phyloP scores from a whole-genome alignment of 495 filamentous ascomycete genomes.

The Mytilinidion resinicola region DNA sequence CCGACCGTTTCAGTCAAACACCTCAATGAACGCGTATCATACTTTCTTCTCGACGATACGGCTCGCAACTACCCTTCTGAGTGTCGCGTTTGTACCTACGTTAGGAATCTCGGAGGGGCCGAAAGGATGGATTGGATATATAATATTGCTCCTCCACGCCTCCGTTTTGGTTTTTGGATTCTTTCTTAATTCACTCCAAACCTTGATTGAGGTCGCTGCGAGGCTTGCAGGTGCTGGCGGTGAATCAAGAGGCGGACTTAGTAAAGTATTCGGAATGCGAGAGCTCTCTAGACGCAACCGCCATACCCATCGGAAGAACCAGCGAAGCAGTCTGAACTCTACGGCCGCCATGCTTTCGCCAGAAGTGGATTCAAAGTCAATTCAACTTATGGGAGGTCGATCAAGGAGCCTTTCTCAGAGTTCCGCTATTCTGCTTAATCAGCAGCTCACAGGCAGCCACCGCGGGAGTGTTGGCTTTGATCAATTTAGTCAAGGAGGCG shows the following conservation, averaged over 20 bases:
- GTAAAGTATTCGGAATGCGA: constrained; percentile 83
- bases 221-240: constrained; percentile 74
- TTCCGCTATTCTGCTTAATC: constrained; percentile 64
- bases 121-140: constrained; percentile 92
- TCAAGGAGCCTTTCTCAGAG: constrained; percentile 79
- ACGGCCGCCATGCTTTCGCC: constrained; percentile 70
- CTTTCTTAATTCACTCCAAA: constrained; percentile 86
- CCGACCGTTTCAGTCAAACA: constrained; percentile 79
- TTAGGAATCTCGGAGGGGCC: constrained; percentile 67
- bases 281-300: constrained; percentile 75
- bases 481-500: constrained; percentile 27
- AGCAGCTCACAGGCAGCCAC: constrained; percentile 35
- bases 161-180: constrained; percentile 88
- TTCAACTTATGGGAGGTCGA: constrained; percentile 59
- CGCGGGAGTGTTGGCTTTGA: constrained; percentile 28
- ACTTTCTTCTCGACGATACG: constrained; percentile 73
- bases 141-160: constrained; percentile 79
- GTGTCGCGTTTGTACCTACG: constrained; percentile 79
- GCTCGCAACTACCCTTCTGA: constrained; percentile 72
- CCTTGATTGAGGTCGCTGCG: constrained; percentile 77
- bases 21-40: constrained; percentile 97
- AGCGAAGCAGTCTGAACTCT: constrained; percentile 73
- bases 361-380: constrained; percentile 57
- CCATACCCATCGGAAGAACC: constrained; percentile 46
- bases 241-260: constrained; percentile 77